Base-by-base conservation (phyloP, 192 early-diverging fungal species). In the Mortierella hygrophila region DNA sequence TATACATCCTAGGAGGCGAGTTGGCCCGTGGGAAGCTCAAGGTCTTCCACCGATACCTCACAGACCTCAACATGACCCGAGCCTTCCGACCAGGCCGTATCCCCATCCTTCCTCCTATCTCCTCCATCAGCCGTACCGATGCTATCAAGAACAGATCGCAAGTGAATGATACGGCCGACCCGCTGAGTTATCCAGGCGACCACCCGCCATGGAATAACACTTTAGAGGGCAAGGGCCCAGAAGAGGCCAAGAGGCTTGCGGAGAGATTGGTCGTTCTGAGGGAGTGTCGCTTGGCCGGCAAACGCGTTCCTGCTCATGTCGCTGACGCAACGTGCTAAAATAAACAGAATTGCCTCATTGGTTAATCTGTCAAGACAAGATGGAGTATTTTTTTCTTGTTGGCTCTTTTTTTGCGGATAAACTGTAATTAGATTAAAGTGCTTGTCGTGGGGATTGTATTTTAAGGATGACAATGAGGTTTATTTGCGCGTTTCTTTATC, bases 21-120 rank as follows among this genome's bases (percentile, higher is more conserved):
- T 73, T 83, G 35, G 76, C 82, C 9, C 82, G 82, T 38, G 82
- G 82, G 7, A 83, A 83, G 63, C 77, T 83, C 32, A 83, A 83
- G 29, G 82, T 83, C 41, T 86, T 86, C 23, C 84, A 86, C 41
- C 74, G 84, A 11, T 79, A 81, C 76, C 70, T 78, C 6, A 72
- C 76, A 6, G 84, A 86, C 41, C 35, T 20, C 6, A 26, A 81
- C 32, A n/a, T 47, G 3, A 86, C 84, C 7, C 79, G 84, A 20
- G 79, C 84, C 4, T 86, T 86, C 76, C 78, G 84, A n/a, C 84
- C 84, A 2, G 84, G 84, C 46, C 78, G 84, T 0, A 46, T 86
- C 38, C 69, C 70, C n/a, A 68, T 86, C 57, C 13, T 60, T 3
- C 75, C 75, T 29, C 38, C 52, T 5, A 20, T 55, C 23, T 46